Evolutionary conservation across 1,139 yeast genomes (phyloP).

Genomic region (Hanseniaspora sp.): DNA sequence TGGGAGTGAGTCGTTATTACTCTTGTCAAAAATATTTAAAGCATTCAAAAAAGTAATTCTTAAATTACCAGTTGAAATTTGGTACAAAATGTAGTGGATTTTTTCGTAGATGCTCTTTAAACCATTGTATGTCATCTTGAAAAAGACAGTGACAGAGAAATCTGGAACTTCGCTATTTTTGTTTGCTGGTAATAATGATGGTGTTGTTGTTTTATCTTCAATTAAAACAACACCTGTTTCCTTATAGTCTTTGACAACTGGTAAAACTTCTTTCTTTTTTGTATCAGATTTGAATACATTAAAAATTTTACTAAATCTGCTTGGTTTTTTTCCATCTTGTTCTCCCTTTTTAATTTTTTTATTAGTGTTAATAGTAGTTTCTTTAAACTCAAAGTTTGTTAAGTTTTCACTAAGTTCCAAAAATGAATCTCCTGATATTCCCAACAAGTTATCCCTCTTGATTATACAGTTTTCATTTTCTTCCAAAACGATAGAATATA

Average conservation of each 20-base stretch:
- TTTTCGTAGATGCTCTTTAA: conserved; percentile 17
- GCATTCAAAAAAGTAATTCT: neutral
- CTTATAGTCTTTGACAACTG: conserved; percentile 9
- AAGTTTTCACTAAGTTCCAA: conserved; percentile 23
- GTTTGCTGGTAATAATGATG: neutral
- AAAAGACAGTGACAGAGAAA: conserved; percentile 18
- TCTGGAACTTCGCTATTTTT: conserved; percentile 16
- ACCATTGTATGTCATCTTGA: conserved; percentile 17
- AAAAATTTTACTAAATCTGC: neutral
- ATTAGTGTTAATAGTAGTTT: neutral
- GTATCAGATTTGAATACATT: neutral
- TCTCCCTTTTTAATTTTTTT: neutral
- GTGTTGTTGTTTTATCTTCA: neutral
- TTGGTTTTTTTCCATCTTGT: neutral
- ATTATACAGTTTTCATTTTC: conserved; percentile 24
- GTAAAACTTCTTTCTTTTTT: conserved; percentile 3
- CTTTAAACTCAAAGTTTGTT: conserved; percentile 3
- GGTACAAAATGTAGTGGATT: conserved; percentile 18
- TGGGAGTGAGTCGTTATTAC: neutral
- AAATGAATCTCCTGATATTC: conserved; percentile 25
- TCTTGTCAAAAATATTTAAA: conserved; percentile 16
- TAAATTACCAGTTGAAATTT: conserved; percentile 18
- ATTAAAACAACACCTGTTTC: conserved; percentile 9
- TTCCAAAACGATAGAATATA: conserved; percentile 25
- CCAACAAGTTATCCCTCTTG: conserved; percentile 26